Base-by-base conservation (phyloP, 352 stramenopile species). In the Phytophthora tubulina region DNA sequence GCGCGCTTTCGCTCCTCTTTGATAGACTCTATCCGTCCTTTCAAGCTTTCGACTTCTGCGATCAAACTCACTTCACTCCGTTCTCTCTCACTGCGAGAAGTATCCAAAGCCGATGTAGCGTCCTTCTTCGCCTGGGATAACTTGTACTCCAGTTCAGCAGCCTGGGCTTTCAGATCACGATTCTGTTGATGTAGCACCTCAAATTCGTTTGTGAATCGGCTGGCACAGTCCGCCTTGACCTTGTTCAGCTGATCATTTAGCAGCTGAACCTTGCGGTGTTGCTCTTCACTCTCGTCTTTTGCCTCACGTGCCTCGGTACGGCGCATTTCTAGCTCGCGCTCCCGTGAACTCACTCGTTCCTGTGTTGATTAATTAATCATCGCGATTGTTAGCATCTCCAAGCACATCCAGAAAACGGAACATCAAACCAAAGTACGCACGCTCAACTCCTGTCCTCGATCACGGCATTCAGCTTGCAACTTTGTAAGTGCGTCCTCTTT, bases 241-340 rank as follows among this genome's bases (percentile, higher is more conserved):
- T 92, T 92, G 51, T 84, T 86, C 8, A 94, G 77, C 60, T 94
- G 73, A n/a, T 93, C 80, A 33, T 90, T 91, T 15, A 94, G 64
- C 27, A 88, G 48, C 42, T 90, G 79, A 8, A 87, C 81, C 48
- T 90, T 88, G 9, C 77, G 78, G 32, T 80, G 81, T 41, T 92
- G 89, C 53, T 91, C 83, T 61, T 91, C 85, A n/a, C 66, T 81
- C 32, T 82, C 80, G 41, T 93, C 86, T 56, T 89, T 84, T 0
- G 80, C 63, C 31, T 94, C 86, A 3, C 86, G 81, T 2, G 82
- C 66, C 49, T 92, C 83, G 0, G 72, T 71, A 38, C 86, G 80
- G 32, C 84, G 81, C 44, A 91, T 75, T 55, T 92, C 84, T 9
- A 92, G 30, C 33, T 92, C 86, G 11, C 85, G 73, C n/a, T 91